A percentile compares a stretch with the other conserved stretches of the same genome.
These are phyloP conservation scores for Saururus chinensis DNA, from an alignment of 164 flowering plant genomes.

Conservation along the genomic window DNA sequence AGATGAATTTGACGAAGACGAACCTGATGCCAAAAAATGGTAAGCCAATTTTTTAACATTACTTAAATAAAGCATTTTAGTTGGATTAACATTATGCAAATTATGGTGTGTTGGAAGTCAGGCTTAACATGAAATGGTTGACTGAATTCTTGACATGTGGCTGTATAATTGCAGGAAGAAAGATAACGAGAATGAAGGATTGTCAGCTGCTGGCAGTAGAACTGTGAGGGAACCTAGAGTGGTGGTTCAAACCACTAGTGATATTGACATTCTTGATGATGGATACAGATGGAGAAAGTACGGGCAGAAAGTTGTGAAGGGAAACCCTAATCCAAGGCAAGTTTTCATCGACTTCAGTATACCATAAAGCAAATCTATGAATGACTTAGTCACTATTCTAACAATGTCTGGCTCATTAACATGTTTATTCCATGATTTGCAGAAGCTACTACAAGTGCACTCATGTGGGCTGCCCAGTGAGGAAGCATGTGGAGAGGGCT, in stretches of 20 bases:
- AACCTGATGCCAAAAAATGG: slow-evolving; percentile 77
- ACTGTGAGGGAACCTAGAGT: slow-evolving; percentile 84
- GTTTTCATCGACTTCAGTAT: too few species aligned
- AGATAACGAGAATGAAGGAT: slow-evolving; percentile 49
- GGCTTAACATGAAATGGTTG: too few species aligned
- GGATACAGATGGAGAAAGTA: slow-evolving; percentile 92
- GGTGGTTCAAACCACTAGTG: slow-evolving; percentile 87
- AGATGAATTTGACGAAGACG: slow-evolving; percentile 60
- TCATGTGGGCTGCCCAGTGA: slow-evolving; percentile 51
- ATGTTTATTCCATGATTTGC: not conserved
- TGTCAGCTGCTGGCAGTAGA: slow-evolving; percentile 47
- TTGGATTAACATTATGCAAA: too few species aligned
- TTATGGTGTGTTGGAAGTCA: too few species aligned
- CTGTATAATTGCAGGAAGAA: slow-evolving; percentile 47
- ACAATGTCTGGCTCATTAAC: too few species aligned
- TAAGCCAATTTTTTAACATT: slow-evolving; percentile 5
- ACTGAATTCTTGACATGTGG: too few species aligned
- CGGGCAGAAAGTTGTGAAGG: slow-evolving; percentile 93
- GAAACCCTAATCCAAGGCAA: slow-evolving; percentile 89
- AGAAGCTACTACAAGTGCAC: slow-evolving; percentile 98
- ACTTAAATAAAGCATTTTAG: too few species aligned
- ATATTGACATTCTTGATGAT: slow-evolving; percentile 83
- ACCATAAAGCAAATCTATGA: not conserved
- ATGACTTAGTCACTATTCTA: not conserved
- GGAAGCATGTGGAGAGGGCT: slow-evolving; percentile 87